Evolutionary conservation across 2,329 filamentous ascomycete genomes (phyloP).

Genomic region (Tolypocladium pustulatum): DNA sequence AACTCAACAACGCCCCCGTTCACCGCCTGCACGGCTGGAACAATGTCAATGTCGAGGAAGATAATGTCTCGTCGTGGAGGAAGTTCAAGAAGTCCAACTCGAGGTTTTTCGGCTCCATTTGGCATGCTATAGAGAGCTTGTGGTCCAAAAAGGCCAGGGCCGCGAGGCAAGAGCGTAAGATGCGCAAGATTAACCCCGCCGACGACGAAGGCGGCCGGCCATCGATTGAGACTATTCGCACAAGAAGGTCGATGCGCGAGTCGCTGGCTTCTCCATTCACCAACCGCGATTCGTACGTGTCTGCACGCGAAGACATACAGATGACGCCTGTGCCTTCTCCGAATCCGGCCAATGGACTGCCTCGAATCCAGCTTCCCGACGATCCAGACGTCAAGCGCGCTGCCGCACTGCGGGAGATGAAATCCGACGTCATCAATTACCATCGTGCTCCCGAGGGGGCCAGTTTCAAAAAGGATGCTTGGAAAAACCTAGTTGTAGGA

Average conservation of each 20-base stretch:
- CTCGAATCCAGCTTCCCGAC: slow-evolving; percentile 28
- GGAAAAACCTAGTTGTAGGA: slow-evolving; percentile 92
- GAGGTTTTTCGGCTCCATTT: slow-evolving; percentile 43
- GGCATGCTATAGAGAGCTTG: slow-evolving; percentile 31
- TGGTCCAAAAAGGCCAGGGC: slow-evolving; percentile 41
- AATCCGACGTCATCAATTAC: slow-evolving; percentile 60
- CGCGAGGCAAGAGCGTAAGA: slow-evolving; percentile 38
- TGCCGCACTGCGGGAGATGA: slow-evolving; percentile 31
- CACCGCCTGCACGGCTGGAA: slow-evolving; percentile 81
- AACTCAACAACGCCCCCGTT: slow-evolving; percentile 92
- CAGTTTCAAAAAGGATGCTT: slow-evolving; percentile 83
- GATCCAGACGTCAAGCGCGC: slow-evolving; percentile 21
- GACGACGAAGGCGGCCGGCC: slow-evolving; percentile 44
- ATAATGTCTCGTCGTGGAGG: slow-evolving; percentile 78
- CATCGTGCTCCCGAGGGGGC: slow-evolving; percentile 56
- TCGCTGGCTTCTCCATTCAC: slow-evolving; percentile 40
- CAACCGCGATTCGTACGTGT: slow-evolving; percentile 41
- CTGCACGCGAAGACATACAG: slow-evolving; percentile 64
- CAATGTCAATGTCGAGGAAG: slow-evolving; percentile 87
- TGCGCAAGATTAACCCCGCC: slow-evolving; percentile 8
- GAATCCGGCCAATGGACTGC: slow-evolving; percentile 31
- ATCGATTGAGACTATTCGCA: slow-evolving; percentile 38
- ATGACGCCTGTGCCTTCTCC: slow-evolving; percentile 94
- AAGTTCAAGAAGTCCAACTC: slow-evolving; percentile 82
- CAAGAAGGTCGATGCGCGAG: slow-evolving; percentile 22